A percentile compares a stretch with the other conserved stretches of the same genome.
These are phyloP conservation scores for Candida chauliodis DNA, from an alignment of 805 yeast genomes.

Conservation along the genomic window DNA sequence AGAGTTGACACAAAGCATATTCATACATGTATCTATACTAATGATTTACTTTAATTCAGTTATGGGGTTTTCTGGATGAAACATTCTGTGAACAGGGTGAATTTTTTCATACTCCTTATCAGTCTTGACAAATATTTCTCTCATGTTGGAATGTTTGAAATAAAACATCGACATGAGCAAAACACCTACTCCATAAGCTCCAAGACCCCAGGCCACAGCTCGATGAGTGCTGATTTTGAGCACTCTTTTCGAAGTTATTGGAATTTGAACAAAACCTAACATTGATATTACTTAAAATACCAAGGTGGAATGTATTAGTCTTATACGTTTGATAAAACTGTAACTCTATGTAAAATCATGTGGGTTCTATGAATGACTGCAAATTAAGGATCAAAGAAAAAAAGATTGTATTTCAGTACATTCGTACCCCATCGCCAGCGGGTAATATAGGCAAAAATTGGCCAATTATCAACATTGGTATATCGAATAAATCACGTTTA, in stretches of 20 bases:
- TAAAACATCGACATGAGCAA: constrained; percentile 30
- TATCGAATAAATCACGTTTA: constrained; percentile 76
- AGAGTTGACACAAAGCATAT: too few species aligned
- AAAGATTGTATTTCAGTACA: constrained; percentile 18
- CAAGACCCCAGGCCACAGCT: constrained; percentile 32
- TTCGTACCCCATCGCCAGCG: constrained; percentile 29
- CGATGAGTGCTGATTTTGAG: constrained; percentile 15
- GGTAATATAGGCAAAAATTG: constrained; percentile 68
- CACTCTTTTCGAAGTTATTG: constrained; percentile 1
- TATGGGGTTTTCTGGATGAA: constrained; percentile 5
- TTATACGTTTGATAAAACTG: too few species aligned
- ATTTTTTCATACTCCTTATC: constrained; percentile 27
- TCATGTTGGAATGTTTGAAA: constrained; percentile 27
- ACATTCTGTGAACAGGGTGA: constrained; percentile 12
- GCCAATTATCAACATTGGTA: constrained; percentile 81
- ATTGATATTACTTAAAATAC: not conserved
- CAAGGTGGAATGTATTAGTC: too few species aligned
- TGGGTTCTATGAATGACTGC: not conserved
- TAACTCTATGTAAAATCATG: not conserved
- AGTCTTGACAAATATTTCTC: constrained; percentile 24
- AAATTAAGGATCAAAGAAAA: too few species aligned
- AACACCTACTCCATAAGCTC: constrained; percentile 29
- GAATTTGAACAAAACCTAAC: constrained; percentile 3
- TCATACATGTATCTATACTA: too few species aligned
- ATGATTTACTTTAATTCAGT: not conserved